Evolutionary conservation across 495 filamentous ascomycete species (phyloP).

Genomic region (Tricharina praecox): DNA sequence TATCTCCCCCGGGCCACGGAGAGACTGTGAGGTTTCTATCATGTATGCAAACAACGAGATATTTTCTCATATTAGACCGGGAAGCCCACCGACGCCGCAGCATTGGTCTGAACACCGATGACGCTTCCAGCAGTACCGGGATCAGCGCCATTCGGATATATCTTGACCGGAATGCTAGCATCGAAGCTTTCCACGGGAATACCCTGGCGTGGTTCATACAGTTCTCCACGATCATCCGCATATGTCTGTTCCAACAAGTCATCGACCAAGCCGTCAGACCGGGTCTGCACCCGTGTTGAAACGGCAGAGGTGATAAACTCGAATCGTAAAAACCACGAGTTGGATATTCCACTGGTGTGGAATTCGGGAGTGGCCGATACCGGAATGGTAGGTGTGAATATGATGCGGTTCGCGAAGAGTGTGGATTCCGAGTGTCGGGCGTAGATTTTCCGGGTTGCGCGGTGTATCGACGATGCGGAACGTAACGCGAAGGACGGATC

Average conservation of each 20-base stretch:
- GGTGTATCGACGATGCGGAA: slow-evolving; percentile 61
- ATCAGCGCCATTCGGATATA: slow-evolving; percentile 24
- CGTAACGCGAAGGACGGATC: slow-evolving; percentile 65
- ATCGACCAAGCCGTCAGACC: slow-evolving; percentile 26
- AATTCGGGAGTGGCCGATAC: slow-evolving; percentile 69
- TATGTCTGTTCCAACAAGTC: slow-evolving; percentile 33
- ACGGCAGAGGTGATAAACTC: slow-evolving; percentile 66
- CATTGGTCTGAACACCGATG: slow-evolving; percentile 12
- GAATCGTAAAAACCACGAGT: slow-evolving; percentile 72
- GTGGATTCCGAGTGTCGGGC: slow-evolving; percentile 61
- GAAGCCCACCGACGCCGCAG: slow-evolving; percentile 21
- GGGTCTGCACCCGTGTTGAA: slow-evolving; percentile 19
- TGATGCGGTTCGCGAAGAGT: slow-evolving; percentile 56
- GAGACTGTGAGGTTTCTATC: neutral
- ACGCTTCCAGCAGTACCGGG: slow-evolving; percentile 3
- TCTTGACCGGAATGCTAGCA: slow-evolving; percentile 22
- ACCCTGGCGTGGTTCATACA: slow-evolving; percentile 22
- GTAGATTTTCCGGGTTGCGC: slow-evolving; percentile 68
- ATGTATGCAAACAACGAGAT: no score
- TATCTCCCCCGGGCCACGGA: no score
- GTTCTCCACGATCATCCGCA: slow-evolving; percentile 22
- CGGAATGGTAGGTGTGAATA: slow-evolving; percentile 69
- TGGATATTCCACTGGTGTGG: slow-evolving; percentile 64
- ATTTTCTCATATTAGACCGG: slow-evolving; percentile 17
- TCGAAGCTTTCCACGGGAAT: slow-evolving; percentile 26